Base-by-base conservation (phyloP, 1,139 yeast genomes). In the Casaregolazyma suthepensis region DNA sequence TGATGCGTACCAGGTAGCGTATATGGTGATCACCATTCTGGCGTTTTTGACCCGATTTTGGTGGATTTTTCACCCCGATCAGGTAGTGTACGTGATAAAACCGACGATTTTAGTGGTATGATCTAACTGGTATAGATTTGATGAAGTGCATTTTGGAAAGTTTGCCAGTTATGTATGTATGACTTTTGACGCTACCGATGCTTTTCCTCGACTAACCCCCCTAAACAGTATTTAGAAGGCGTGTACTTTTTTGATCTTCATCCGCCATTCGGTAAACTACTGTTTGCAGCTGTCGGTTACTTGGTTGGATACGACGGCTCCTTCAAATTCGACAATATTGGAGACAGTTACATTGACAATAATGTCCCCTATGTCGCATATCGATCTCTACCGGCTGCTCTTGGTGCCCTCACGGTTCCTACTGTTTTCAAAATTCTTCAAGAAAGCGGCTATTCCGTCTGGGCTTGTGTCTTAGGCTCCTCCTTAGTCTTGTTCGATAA, bases 231-330 rank as follows among this genome's bases (percentile, higher is more conserved):
- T 55, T 59, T 66, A 29, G 65, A 67, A 56, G 75, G 67, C 19
- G 67, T 67, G 31, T 67, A 65, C 45, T 61, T 58, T 51, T 96
- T 90, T 68, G 99, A 93, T 71, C 80, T 93, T 55, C 99, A 93
- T 71, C 99, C 99, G 38, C 99, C 99, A 20, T 86, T 93, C 71
- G 98, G 96, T 51, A 93, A 93, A 70, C 75, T 93, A 69, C 76
- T 90, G 61, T 87, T 89, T 71, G 98, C 98, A 0, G 79, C 82
- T 57, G 91, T 85, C 47, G 99, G 98, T 40, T 90, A 85, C 79
- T 67, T 91, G 45, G 81, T 84, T 54, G 56, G 97, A 1, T 94
- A 88, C 68, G 85, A 87, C 63, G 99, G 99, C 10, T 71, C 78
- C 31, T 93, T 91, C 75, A 89, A 93, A 69, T 93, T 93, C 66